Evolutionary conservation across 2,329 filamentous ascomycete genomes (phyloP), one percentile per base, ranked within the genome.

Genomic region (Xylariaceae sp.): DNA sequence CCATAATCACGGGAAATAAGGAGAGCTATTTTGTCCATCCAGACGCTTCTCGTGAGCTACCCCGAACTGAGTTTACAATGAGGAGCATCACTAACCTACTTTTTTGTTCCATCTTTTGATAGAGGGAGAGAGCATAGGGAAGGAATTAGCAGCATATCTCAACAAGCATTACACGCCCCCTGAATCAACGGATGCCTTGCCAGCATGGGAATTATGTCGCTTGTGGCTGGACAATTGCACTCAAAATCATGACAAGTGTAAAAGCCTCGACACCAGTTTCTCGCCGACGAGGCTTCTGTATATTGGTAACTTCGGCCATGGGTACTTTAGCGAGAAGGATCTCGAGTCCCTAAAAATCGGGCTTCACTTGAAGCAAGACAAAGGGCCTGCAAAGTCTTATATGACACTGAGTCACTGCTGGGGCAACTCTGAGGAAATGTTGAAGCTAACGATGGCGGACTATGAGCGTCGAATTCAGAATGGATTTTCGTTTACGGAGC

Each of bases 231-330:
- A 52, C 16, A 50, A 52, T 16, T 57, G 54, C 46, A 49, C 40
- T 37, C 20, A 50, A 18, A 52, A 57, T 20, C 54, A 57, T 23
- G 37, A 50, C 3, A 42, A 7, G 3, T 57, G 54, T 40, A 52
- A 48, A 57, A 19, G 32, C 16, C 20, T 40, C 18, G 20, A 41
- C 14, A n/a, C 18, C 7, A 20, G 16, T 14, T 53, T 49, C 49
- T 52, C 49, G 54, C 54, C 54, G 14, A 57, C 49, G n/a, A 52
- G 54, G 10, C 50, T 57, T 26, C 50, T 57, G 7, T 57, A 57
- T 20, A 43, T 57, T 29, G 54, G 50, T 12, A 29, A 44, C 14
- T 2, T 43, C 14, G 16, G 40, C 37, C 16, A 32, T 10, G 44
- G 20, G 16, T 2, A 40, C 42, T n/a, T 48, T 16, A 20, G 12